These are phyloP conservation scores for Domatiomyces catenatus DNA, from an alignment of 2,329 filamentous ascomycete species.

Conservation along the genomic window DNA sequence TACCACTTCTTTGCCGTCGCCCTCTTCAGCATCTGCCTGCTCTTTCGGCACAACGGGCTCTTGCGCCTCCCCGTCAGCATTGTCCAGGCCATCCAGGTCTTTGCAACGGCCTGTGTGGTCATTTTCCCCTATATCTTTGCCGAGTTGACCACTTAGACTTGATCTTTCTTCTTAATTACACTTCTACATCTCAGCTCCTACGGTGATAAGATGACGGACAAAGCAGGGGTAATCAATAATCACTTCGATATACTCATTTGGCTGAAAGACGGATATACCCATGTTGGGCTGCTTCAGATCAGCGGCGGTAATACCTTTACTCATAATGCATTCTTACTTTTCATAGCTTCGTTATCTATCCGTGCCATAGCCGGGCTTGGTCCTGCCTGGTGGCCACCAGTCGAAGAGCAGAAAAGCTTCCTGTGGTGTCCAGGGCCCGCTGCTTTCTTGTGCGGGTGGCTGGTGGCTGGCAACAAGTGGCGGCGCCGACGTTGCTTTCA, in stretches of 20 bases:
- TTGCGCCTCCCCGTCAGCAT: conserved; percentile 49
- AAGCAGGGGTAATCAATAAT: no score
- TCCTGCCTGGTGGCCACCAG: conserved; percentile 12
- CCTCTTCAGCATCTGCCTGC: conserved; percentile 66
- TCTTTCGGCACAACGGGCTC: conserved; percentile 36
- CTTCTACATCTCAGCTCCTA: no score
- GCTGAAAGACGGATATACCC: no score
- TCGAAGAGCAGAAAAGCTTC: conserved; percentile 17
- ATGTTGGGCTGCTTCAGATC: no score
- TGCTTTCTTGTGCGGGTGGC: conserved; percentile 1
- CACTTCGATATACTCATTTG: no score
- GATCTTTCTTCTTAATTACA: no score
- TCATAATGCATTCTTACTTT: not conserved
- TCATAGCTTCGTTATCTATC: not conserved
- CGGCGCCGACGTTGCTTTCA: not conserved
- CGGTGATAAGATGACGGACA: no score
- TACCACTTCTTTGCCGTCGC: conserved; percentile 94
- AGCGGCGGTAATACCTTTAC: not conserved
- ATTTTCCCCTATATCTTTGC: conserved; percentile 68
- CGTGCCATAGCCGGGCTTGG: conserved; percentile 7
- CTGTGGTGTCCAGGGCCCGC: conserved; percentile 17
- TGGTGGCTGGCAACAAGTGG: not conserved
- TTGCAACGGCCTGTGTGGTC: conserved; percentile 67
- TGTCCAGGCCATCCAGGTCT: conserved; percentile 51
- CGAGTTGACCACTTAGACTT: conserved; percentile 40